phyloP scores from a whole-genome alignment of 805 yeast genomes.

The Candida namnaoensis region DNA sequence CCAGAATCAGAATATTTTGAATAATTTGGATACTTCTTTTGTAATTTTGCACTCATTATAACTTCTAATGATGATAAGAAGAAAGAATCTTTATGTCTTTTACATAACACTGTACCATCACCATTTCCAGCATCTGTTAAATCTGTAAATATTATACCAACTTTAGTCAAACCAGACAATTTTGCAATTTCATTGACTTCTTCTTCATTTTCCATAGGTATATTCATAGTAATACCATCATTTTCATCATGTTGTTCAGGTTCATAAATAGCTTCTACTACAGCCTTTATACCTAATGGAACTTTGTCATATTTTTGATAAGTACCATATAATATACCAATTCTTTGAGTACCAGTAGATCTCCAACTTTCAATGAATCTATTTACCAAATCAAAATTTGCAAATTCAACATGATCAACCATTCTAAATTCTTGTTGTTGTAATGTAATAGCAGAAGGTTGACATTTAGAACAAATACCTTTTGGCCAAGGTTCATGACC shows the following conservation, averaged over 20 bases:
- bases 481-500: conserved; percentile 94
- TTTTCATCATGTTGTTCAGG: conserved; percentile 82
- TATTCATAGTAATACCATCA: conserved; percentile 71
- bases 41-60: conserved; percentile 74
- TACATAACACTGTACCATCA: conserved; percentile 85
- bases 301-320: conserved; percentile 73
- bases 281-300: conserved; percentile 91
- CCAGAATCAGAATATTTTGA: conserved; percentile 59
- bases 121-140: conserved; percentile 79
- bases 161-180: conserved; percentile 52
- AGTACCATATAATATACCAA: conserved; percentile 77
- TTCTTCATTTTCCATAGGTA: conserved; percentile 42
- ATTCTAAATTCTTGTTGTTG: conserved; percentile 86
- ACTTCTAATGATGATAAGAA: conserved; percentile 86
- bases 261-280: conserved; percentile 89
- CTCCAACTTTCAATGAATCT: conserved; percentile 91
- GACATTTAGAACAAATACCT: conserved; percentile 94
- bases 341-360: conserved; percentile 74
- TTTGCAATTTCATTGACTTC: conserved; percentile 46
- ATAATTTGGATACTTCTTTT: conserved; percentile 50
- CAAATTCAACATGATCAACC: conserved; percentile 96
- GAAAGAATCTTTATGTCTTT: conserved; percentile 87
- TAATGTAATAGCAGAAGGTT: conserved; percentile 89
- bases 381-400: conserved; percentile 65
- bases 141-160: conserved; percentile 88